Evolutionary conservation across 2,329 filamentous ascomycete species (phyloP).

Genomic region (Phoma sp.): DNA sequence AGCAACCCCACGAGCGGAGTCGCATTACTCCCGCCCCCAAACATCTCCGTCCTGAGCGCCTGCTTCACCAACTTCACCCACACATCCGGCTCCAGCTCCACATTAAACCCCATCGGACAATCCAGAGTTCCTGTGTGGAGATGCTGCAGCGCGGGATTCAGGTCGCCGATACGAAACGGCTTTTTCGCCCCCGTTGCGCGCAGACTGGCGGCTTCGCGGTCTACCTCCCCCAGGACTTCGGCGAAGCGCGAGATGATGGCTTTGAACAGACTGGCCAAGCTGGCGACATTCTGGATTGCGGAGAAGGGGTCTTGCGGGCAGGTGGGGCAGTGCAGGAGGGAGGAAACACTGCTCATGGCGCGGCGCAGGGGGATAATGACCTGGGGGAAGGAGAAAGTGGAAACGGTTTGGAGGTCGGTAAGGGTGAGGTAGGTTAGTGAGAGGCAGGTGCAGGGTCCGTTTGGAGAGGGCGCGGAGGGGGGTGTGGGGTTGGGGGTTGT

Average conservation of each 20-base stretch:
- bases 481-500: slow-evolving; percentile 1
- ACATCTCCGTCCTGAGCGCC: slow-evolving; percentile 53
- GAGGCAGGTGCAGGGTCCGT: slow-evolving; percentile 51
- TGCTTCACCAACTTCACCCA: slow-evolving; percentile 54
- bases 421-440: slow-evolving; percentile 54
- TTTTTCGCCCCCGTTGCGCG: slow-evolving; percentile 45
- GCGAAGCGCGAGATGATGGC: slow-evolving; percentile 51
- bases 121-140: slow-evolving; percentile 51
- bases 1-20: slow-evolving; percentile 44
- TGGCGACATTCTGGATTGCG: slow-evolving; percentile 54
- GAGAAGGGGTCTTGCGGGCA: slow-evolving; percentile 52
- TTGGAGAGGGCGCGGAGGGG: slow-evolving; percentile 1
- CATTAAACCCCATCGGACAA: slow-evolving; percentile 53
- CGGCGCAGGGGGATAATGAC: slow-evolving; percentile 50
- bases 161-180: slow-evolving; percentile 52
- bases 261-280: slow-evolving; percentile 51
- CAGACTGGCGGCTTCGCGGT: slow-evolving; percentile 47
- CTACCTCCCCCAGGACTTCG: slow-evolving; percentile 50
- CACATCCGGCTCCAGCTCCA: slow-evolving; percentile 52
- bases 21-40: slow-evolving; percentile 44
- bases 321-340: slow-evolving; percentile 49
- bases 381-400: slow-evolving; percentile 50
- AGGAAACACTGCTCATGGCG: slow-evolving; percentile 49
- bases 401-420: slow-evolving; percentile 49
- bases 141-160: slow-evolving; percentile 45